Conservation (phyloP, 106 monocot species). For the Dendrobium huoshanense region DNA sequence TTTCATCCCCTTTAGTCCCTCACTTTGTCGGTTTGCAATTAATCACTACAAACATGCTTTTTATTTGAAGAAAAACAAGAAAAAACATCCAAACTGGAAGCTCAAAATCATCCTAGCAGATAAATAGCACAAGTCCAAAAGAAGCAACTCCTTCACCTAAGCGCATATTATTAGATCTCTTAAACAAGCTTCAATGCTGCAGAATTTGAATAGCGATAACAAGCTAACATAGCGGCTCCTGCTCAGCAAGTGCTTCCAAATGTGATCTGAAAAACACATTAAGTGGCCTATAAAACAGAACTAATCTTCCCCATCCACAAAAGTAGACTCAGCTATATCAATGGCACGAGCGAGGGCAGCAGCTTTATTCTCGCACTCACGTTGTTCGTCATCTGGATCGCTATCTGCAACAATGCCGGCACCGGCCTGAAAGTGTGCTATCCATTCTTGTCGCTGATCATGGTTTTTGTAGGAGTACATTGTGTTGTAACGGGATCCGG, state of each 20-base stretch:
- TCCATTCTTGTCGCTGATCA: constrained; percentile 6
- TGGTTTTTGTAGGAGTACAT: constrained; percentile 13
- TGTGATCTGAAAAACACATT: not conserved
- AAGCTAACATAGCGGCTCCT: not conserved
- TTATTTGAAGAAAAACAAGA: too few species aligned
- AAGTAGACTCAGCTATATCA: constrained; percentile 59
- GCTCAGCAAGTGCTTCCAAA: not conserved
- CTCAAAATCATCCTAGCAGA: not conserved
- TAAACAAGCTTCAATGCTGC: not conserved
- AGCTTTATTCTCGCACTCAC: constrained; percentile 69
- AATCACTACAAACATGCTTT: too few species aligned
- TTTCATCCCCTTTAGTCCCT: too few species aligned
- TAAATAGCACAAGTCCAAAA: too few species aligned
- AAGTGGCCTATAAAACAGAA: not conserved
- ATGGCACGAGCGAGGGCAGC: constrained; percentile 62
- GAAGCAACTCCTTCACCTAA: too few species aligned
- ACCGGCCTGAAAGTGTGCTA: constrained; percentile 45
- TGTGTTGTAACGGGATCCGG: constrained; percentile 3
- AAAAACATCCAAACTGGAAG: not conserved
- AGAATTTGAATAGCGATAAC: not conserved
- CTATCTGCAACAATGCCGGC: constrained; percentile 82
- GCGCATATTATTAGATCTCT: too few species aligned
- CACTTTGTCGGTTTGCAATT: too few species aligned
- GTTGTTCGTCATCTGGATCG: constrained; percentile 57
- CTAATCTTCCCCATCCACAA: constrained; percentile 17